phyloP scores from a whole-genome alignment of 257 asterid species.

The Anisodus tanguticus region DNA sequence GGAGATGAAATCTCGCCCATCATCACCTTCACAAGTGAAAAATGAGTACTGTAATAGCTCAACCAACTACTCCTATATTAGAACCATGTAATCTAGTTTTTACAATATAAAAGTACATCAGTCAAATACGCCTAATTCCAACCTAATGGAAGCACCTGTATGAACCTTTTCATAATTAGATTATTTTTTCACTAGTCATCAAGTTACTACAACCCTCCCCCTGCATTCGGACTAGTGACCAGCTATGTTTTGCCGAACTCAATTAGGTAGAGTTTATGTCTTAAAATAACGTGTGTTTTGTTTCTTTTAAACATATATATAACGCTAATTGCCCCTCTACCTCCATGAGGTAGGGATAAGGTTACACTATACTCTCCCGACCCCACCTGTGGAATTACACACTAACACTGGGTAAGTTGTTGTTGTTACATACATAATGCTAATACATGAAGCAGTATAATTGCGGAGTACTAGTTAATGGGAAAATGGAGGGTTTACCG shows the following conservation, averaged over 20 bases:
- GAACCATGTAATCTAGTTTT: neutral
- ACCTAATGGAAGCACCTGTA: neutral
- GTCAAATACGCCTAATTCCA: neutral
- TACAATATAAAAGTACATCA: neutral
- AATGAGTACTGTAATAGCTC: neutral
- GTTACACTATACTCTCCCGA: too few species aligned
- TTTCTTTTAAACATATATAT: neutral
- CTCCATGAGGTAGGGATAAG: too few species aligned
- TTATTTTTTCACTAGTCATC: neutral
- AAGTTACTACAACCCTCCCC: too few species aligned
- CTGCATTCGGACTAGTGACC: too few species aligned
- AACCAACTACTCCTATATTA: neutral
- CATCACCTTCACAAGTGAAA: constrained; percentile 65
- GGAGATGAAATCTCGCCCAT: constrained; percentile 77
- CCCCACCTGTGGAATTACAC: too few species aligned
- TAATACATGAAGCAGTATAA: neutral
- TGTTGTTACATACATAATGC: neutral
- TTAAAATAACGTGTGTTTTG: neutral
- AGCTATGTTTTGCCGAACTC: neutral
- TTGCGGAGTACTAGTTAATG: neutral
- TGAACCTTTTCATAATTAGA: constrained; percentile 15
- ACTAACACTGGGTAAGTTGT: too few species aligned
- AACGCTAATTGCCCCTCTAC: neutral
- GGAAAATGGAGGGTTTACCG: constrained; percentile 49
- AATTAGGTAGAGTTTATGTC: neutral